Conservation (phyloP, 2,329 filamentous ascomycete species). For the Biscogniauxia marginata region DNA sequence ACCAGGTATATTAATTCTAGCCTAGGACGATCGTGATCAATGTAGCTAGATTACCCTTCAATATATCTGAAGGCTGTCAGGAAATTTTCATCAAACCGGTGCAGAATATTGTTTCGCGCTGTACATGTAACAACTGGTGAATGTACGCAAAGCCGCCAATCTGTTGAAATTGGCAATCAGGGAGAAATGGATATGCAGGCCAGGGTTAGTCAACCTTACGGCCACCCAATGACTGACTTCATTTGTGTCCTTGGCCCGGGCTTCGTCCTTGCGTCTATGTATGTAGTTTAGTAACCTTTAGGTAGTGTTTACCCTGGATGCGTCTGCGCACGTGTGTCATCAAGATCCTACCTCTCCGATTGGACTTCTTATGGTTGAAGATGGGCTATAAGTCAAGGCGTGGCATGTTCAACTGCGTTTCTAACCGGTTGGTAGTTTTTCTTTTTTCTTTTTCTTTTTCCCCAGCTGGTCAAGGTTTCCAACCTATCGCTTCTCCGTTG, state of each 20-base stretch:
- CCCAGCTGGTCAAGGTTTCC: not conserved
- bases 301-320: not conserved
- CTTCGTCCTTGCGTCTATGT: not conserved
- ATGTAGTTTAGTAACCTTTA: too few species aligned
- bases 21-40: too few species aligned
- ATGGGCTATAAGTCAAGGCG: not conserved
- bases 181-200: slow-evolving; percentile 4
- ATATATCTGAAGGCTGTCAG: too few species aligned
- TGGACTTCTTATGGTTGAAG: not conserved
- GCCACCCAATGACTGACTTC: slow-evolving; percentile 6
- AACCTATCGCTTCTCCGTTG: not conserved
- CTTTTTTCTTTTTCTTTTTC: not conserved
- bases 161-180: slow-evolving; percentile 6
- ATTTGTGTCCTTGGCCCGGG: not conserved
- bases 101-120: too few species aligned
- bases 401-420: too few species aligned
- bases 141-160: not conserved
- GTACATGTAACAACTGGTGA: too few species aligned
- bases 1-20: not conserved
- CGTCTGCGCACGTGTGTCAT: not conserved
- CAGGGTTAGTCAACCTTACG: not conserved
- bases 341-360: not conserved
- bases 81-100: too few species aligned
- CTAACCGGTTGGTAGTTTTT: too few species aligned
- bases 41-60: too few species aligned